These are phyloP conservation scores for Dendrocalamus sinicus DNA, from an alignment of 176 grass and related monocot genomes.

Conservation along the genomic window DNA sequence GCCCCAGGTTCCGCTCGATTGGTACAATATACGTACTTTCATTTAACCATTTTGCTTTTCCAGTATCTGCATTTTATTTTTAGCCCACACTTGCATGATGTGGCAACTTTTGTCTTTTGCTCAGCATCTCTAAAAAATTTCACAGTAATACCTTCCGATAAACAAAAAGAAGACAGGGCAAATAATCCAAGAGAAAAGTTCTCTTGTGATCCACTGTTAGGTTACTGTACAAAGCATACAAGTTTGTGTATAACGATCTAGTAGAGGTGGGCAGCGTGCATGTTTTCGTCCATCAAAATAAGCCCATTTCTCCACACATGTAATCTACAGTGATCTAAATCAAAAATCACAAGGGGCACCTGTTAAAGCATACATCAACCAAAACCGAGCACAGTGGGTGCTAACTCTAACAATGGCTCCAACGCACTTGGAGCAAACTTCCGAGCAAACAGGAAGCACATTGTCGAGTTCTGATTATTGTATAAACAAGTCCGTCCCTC, in stretches of 20 bases:
- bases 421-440: slow-evolving; percentile 87
- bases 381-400: slow-evolving; percentile 60
- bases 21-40: neutral
- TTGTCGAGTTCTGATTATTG: slow-evolving; percentile 60
- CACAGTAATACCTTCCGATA: slow-evolving; percentile 5
- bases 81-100: neutral
- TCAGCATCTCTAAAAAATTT: neutral
- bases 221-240: slow-evolving; percentile 60
- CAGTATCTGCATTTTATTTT: neutral
- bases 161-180: slow-evolving; percentile 22
- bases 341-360: slow-evolving; percentile 49
- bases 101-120: neutral
- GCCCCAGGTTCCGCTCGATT: neutral
- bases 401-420: slow-evolving; percentile 73
- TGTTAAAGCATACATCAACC: slow-evolving; percentile 45
- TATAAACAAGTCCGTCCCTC: slow-evolving; percentile 68
- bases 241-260: slow-evolving; percentile 40
- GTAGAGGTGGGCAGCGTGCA: neutral
- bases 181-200: slow-evolving; percentile 25
- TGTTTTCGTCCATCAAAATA: slow-evolving; percentile 23
- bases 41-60: slow-evolving; percentile 1
- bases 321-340: slow-evolving; percentile 53
- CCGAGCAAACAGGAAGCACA: slow-evolving; percentile 85
- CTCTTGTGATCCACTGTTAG: slow-evolving; percentile 17
- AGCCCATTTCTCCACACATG: slow-evolving; percentile 29